Conservation (phyloP, 2,329 filamentous ascomycete genomes). For the Biscogniauxia mediterranea region DNA sequence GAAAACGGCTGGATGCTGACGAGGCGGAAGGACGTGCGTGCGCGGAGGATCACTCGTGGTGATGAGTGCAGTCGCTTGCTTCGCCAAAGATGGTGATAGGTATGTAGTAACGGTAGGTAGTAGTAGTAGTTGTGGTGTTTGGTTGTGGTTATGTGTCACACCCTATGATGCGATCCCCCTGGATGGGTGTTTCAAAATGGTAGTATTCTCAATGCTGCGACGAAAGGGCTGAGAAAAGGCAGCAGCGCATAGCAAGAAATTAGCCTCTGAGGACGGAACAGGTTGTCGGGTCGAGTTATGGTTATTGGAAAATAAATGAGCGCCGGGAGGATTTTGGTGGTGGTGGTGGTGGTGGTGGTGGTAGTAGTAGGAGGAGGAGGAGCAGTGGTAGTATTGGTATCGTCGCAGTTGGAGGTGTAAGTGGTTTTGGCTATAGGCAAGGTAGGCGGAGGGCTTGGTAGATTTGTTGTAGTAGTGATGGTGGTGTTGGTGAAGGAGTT, state of each 20-base stretch:
- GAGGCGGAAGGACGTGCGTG: background rate
- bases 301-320: background rate
- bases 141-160: conserved; percentile 11
- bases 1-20: background rate
- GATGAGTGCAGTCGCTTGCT: background rate
- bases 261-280: conserved; percentile 7
- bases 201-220: conserved; percentile 21
- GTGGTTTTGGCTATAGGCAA: background rate
- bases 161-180: conserved; percentile 14
- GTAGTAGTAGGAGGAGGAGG: too few species aligned
- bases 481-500: background rate
- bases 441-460: background rate
- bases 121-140: background rate
- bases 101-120: conserved; percentile 6
- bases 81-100: background rate
- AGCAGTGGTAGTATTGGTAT: background rate
- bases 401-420: background rate
- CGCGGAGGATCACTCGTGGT: background rate
- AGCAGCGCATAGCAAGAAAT: conserved; percentile 13
- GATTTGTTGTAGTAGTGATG: background rate
- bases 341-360: too few species aligned
- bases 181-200: conserved; percentile 21
- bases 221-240: conserved; percentile 5
- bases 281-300: conserved; percentile 2
- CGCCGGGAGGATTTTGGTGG: too few species aligned